phyloP scores from a whole-genome alignment of 1,284 basidiomycete genomes.

The Vanrija pseudolonga region DNA sequence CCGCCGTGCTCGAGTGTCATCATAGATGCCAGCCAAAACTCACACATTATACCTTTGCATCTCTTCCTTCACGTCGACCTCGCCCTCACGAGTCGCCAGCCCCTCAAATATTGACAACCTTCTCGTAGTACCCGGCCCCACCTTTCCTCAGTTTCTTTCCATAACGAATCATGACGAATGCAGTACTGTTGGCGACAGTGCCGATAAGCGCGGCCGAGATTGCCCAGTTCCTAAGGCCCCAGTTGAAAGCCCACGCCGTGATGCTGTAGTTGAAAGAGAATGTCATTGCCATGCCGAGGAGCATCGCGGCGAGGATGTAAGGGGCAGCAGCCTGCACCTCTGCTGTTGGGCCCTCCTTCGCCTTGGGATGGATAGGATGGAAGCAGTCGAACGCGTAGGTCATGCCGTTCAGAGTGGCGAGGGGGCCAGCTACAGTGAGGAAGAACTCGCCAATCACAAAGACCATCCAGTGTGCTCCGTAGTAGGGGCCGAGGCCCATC shows the following conservation, averaged over 20 bases:
- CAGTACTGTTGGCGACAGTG: not conserved
- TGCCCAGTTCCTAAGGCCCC: slow-evolving; percentile 8
- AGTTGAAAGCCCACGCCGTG: slow-evolving; percentile 15
- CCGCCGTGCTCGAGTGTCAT: no score
- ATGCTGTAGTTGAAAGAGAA: slow-evolving; percentile 19
- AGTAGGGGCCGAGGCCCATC: slow-evolving; percentile 27
- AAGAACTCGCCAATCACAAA: slow-evolving; percentile 19
- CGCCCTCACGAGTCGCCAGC: no score
- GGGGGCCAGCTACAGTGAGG: slow-evolving; percentile 18
- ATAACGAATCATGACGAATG: not conserved
- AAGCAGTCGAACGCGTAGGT: slow-evolving; percentile 25
- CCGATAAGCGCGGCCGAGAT: slow-evolving; percentile 9
- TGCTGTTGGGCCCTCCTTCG: slow-evolving; percentile 9
- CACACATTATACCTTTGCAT: no score
- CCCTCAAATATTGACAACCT: slow-evolving; percentile 9
- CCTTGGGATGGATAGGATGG: slow-evolving; percentile 16
- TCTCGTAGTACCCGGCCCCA: slow-evolving; percentile 9
- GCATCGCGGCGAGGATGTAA: slow-evolving; percentile 5
- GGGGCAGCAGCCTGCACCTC: slow-evolving; percentile 18
- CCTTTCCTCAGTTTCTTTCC: slow-evolving; percentile 1
- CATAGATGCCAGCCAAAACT: no score
- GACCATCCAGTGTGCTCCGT: slow-evolving; percentile 25
- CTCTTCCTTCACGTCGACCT: no score
- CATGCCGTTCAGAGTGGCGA: slow-evolving; percentile 16
- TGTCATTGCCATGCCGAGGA: slow-evolving; percentile 12